phyloP scores from a whole-genome alignment of 805 yeast species.

The Lipomyces starkeyi region DNA sequence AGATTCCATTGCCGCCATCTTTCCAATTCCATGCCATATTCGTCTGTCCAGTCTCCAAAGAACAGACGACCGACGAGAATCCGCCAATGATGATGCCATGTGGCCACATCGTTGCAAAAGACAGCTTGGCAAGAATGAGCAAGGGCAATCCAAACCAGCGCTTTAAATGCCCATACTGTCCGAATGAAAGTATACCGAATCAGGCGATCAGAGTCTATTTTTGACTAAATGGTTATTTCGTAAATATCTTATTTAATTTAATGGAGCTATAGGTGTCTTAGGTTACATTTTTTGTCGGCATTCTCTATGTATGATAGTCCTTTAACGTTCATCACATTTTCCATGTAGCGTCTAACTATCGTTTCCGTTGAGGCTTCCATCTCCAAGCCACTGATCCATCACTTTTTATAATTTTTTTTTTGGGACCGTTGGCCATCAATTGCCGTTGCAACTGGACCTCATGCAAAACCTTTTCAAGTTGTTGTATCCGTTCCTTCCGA shows the following conservation, averaged over 20 bases:
- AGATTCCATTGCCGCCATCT: conserved; percentile 58
- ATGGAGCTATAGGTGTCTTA: conserved; percentile 12
- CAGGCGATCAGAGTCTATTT: conserved; percentile 56
- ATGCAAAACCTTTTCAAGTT: conserved; percentile 69
- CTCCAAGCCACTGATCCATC: conserved; percentile 76
- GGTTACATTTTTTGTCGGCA: conserved; percentile 7
- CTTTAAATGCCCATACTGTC: conserved; percentile 78
- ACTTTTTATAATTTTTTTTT: conserved; percentile 70
- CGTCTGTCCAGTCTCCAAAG: conserved; percentile 74
- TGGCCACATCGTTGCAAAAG: conserved; percentile 65
- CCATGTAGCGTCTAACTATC: conserved; percentile 31
- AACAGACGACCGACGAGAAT: conserved; percentile 63
- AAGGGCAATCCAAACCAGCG: conserved; percentile 50
- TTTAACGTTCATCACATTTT: neutral
- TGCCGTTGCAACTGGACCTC: conserved; percentile 81
- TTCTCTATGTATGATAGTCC: neutral
- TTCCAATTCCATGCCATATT: conserved; percentile 68
- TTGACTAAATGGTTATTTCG: conserved; percentile 26
- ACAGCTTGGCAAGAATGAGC: conserved; percentile 57
- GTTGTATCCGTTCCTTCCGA: conserved; percentile 41
- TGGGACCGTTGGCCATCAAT: conserved; percentile 87
- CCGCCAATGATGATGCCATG: conserved; percentile 71
- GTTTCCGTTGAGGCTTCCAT: conserved; percentile 70
- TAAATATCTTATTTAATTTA: conserved; percentile 3
- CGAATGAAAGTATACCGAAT: conserved; percentile 52